Conservation (phyloP, 805 yeast species). For the Suhomyces kilbournensis region DNA sequence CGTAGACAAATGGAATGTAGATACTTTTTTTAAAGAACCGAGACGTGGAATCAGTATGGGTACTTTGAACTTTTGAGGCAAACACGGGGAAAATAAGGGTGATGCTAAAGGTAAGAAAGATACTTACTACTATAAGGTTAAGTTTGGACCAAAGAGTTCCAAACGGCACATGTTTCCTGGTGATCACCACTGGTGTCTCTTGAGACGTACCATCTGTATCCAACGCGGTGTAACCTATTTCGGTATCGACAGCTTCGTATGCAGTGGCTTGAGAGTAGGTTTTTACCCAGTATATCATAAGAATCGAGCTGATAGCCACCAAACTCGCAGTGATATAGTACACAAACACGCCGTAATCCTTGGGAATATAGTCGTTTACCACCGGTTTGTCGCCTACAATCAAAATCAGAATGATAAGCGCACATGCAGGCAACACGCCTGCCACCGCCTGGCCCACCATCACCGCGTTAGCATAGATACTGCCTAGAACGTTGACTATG, state of each 20-base stretch:
- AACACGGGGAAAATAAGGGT: conserved; percentile 87
- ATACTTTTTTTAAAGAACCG: conserved; percentile 47
- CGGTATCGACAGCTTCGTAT: conserved; percentile 3
- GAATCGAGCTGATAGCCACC: conserved; percentile 42
- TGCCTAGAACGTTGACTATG: conserved; percentile 70
- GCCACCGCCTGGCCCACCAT: conserved; percentile 96
- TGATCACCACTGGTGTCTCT: too few relatives aligned
- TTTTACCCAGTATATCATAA: conserved; percentile 35
- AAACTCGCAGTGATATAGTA: conserved; percentile 54
- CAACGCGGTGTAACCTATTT: not conserved
- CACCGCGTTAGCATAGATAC: conserved; percentile 79
- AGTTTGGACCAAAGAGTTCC: conserved; percentile 58
- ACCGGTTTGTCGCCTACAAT: conserved; percentile 29
- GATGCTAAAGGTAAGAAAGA: conserved; percentile 68
- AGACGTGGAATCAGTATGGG: conserved; percentile 25
- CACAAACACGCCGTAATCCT: conserved; percentile 38
- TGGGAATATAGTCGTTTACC: conserved; percentile 24
- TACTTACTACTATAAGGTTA: conserved; percentile 60
- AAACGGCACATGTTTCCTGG: conserved; percentile 53
- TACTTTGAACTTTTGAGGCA: conserved; percentile 66
- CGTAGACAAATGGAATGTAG: conserved; percentile 70
- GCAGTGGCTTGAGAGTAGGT: conserved; percentile 19
- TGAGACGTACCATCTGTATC: not conserved
- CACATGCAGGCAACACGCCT: conserved; percentile 85
- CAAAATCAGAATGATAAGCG: conserved; percentile 55